A percentile compares a stretch with the other conserved stretches of the same genome.
phyloP scores from a whole-genome alignment of 1,139 yeast genomes.

The Sugiyamaella grinbergsii region DNA sequence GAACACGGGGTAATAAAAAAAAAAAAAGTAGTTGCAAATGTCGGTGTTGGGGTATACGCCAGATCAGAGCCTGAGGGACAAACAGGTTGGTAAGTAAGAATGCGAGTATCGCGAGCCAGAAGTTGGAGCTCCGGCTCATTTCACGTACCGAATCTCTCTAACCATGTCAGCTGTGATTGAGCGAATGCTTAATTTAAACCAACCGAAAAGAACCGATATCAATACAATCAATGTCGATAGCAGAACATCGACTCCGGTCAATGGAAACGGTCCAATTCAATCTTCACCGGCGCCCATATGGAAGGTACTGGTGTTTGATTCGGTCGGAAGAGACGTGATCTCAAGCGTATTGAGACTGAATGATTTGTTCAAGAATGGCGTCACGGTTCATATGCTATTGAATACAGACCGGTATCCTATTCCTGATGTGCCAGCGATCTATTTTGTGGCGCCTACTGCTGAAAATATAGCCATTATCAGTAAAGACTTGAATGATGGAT shows the following conservation, averaged over 20 bases:
- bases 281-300: constrained; percentile 49
- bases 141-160: no score
- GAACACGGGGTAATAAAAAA: no score
- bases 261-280: constrained; percentile 52
- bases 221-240: constrained; percentile 15
- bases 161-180: constrained; percentile 64
- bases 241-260: constrained; percentile 22
- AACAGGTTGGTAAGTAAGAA: constrained; percentile 44
- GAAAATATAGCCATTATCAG: constrained; percentile 71
- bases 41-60: constrained; percentile 13
- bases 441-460: constrained; percentile 84
- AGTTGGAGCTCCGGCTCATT: no score
- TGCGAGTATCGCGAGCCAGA: not conserved
- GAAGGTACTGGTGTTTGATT: constrained; percentile 90
- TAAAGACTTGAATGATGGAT: constrained; percentile 69
- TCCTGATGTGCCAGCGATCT: constrained; percentile 92
- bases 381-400: constrained; percentile 82
- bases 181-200: constrained; percentile 81
- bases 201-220: constrained; percentile 47
- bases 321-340: constrained; percentile 76
- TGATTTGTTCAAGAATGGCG: constrained; percentile 83
- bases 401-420: constrained; percentile 70
- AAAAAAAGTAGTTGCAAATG: constrained; percentile 11
- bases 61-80: constrained; percentile 43
- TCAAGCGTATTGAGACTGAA: constrained; percentile 89